Evolutionary conservation across 495 filamentous ascomycete genomes (phyloP), one percentile per base, ranked within the genome.

Genomic region (Darksidea phi): DNA sequence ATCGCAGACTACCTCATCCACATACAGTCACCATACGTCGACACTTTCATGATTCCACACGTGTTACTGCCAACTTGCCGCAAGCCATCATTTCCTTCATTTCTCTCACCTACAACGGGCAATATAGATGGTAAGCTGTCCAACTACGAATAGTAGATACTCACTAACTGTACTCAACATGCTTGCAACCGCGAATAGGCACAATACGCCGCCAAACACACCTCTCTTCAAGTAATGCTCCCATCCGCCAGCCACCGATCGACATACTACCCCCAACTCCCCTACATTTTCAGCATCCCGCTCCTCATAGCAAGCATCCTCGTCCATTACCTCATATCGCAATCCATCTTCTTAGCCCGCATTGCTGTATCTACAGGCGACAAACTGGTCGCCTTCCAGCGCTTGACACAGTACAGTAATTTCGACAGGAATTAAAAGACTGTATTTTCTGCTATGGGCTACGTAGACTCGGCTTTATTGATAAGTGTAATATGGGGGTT

Each of bases 111-210:
- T 48, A 56, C 36, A 67, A 67, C 34, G 48, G 52, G n/a, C 52
- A 62, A 23, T 57, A 51, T 26, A 67, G 58, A 11, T n/a, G 48
- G 23, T 20, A 67, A 62, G 59, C 52, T 52, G 5, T 37, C 47
- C 2, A 45, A 32, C 23, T n/a, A n/a, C n/a, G n/a, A n/a, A n/a
- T n/a, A n/a, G n/a, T n/a, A n/a, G n/a, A n/a, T n/a, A n/a, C n/a
- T n/a, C n/a, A n/a, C n/a, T n/a, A n/a, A n/a, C n/a, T n/a, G n/a
- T n/a, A n/a, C n/a, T n/a, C n/a, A n/a, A n/a, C n/a, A n/a, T n/a
- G n/a, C n/a, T n/a, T n/a, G n/a, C n/a, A n/a, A n/a, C n/a, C 46
- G 46, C 10, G 63, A 67, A 56, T 67, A 59, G 63, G 32, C 51
- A 2, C 42, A 28, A 13, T 63, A 54, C 59, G 34, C 59, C 20